Conservation (phyloP, 495 filamentous ascomycete genomes). For the Massariosphaeria phaeospora region DNA sequence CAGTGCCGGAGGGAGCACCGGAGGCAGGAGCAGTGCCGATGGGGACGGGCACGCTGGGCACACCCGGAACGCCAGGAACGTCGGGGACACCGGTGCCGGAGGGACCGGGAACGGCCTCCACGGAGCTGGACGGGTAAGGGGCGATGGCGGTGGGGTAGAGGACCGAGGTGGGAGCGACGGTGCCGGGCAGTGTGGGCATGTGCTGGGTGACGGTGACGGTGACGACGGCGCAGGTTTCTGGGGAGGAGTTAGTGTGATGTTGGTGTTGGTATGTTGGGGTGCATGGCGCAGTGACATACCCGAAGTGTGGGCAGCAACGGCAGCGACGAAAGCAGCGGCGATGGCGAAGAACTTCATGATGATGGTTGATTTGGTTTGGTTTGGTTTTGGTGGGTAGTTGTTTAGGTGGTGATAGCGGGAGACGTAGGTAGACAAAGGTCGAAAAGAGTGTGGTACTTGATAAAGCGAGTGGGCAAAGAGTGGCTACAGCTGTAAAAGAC, state of each 20-base stretch:
- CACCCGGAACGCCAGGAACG: neutral
- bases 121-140: slow-evolving; percentile 6
- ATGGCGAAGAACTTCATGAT: slow-evolving; percentile 27
- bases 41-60: neutral
- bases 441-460: slow-evolving; percentile 14
- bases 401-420: slow-evolving; percentile 1
- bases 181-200: slow-evolving; percentile 7
- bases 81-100: slow-evolving; percentile 4
- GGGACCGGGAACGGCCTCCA: neutral
- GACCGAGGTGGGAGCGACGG: slow-evolving; percentile 10
- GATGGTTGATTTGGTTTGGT: slow-evolving; percentile 2
- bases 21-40: slow-evolving; percentile 10
- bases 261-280: neutral
- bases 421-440: neutral
- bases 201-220: slow-evolving; percentile 18
- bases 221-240: slow-evolving; percentile 9
- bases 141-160: slow-evolving; percentile 4
- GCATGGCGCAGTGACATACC: neutral
- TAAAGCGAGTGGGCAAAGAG: slow-evolving; percentile 16
- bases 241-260: neutral
- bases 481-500: slow-evolving; percentile 24
- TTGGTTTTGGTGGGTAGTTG: slow-evolving; percentile 6
- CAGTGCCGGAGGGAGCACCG: slow-evolving; percentile 17
- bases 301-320: neutral
- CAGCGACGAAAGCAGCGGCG: slow-evolving; percentile 11